Evolutionary conservation across 805 yeast species (phyloP), one percentile per base, ranked within the genome.

Genomic region (Candida stauntonica): DNA sequence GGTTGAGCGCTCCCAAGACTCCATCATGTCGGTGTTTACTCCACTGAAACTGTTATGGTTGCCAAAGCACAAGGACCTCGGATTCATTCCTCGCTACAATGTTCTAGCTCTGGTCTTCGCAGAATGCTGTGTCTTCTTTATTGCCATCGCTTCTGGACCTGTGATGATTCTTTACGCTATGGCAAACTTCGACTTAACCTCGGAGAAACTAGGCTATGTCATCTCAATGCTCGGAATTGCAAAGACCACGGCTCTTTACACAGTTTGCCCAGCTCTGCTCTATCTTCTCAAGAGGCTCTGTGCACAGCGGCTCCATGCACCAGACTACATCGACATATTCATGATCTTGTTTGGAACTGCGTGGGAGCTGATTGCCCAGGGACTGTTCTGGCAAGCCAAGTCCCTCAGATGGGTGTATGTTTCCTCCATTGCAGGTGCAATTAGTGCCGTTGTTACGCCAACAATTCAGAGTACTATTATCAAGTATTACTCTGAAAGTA

Each of bases 1-100:
- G 5, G 11, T 33, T 4, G 21, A 26, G 16, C 26, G 20, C 23
- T 31, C 39, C 17, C 11, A 34, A 11, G 3, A 26, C 15, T 31
- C 42, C 1, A 3, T 44, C 8, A 4, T 26, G 1, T 15, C 39
- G 7, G 31, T 35, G 1, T 41, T 37, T 29, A 30, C 66, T n/a
- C 82, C 87, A 0, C 54, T 83, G 31, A 71, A 68, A 39, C 54
- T 73, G 26, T 56, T 84, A 13, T 72, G 79, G 74, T 57, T 80
- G 14, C 73, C 81, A 1, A 60, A 62, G 14, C 64, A 62, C 15
- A 46, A 50, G 3, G 44, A 35, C 3, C 31, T 49, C 3, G 67
- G 66, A 0, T 47, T 50, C 13, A 47, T 41, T 2, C 69, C 77
- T 4, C 62, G 81, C 30, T 45, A 55, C 23, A 72, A 68, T 29